Evolutionary conservation across 257 asterid genomes (phyloP), one percentile per base, ranked within the genome.

Genomic region (Nicotiana tabacum): DNA sequence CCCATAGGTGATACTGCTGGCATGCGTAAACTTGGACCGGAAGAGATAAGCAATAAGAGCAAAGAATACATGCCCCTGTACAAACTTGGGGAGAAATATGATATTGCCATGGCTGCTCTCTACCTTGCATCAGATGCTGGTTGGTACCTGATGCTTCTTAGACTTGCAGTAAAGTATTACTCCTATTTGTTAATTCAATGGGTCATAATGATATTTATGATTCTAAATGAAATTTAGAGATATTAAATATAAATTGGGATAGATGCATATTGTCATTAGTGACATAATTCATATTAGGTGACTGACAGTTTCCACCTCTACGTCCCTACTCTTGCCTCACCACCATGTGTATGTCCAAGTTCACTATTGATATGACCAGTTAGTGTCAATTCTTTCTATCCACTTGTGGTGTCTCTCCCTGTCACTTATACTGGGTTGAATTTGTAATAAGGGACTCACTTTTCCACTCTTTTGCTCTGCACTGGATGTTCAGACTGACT

Each of bases 61-160:
- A 88, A 46, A 39, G 97, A 89, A 0, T 8, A 74, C 69, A 83
- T 77, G 91, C 97, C 97, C 74, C 91, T 93, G 65, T 91, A 79
- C 89, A 91, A 82, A 85, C 77, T 93, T 58, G 98, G 98, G 84
- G 96, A 95, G 80, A 95, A 95, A 85, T 93, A 97, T 97, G 98
- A 95, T 87, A 88, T 95, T 86, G 97, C 98, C 82, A 93, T 93
- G 98, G 93, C 98, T 84, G 94, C 97, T 84, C 87, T 95, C 72
- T 93, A 88, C 90, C 92, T 95, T 58, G 93, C 98, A 29, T 93
- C 98, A 0, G 91, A 91, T 87, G 97, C 98, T 66, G 98, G 98
- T 95, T 68, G 33, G 91, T 90, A 32, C 48, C 56, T 74, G 39
- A 57, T 79, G 81, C 83, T 33, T 80, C 56, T 83, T 57, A 29